Conservation (phyloP, 2,329 filamentous ascomycete species). For the Phoma sp. region DNA sequence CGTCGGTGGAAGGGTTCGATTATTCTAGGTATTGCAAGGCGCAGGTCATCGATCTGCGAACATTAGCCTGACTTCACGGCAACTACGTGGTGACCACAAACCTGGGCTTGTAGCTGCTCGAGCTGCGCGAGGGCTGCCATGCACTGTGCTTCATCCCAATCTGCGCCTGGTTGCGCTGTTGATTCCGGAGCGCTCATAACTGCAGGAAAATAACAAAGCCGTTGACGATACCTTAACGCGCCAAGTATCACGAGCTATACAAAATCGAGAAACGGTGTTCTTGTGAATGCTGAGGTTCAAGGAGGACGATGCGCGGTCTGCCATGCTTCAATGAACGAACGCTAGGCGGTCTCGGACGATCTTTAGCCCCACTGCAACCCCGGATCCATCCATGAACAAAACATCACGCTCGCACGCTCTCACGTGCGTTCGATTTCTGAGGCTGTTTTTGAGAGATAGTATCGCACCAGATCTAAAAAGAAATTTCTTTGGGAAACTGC, state of each 20-base stretch:
- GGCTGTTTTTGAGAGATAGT: too few relatives aligned
- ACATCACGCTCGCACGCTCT: slow-evolving; percentile 19
- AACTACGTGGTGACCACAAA: slow-evolving; percentile 18
- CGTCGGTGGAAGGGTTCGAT: slow-evolving; percentile 49
- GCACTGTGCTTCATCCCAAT: slow-evolving; percentile 51
- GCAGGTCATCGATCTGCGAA: slow-evolving; percentile 52
- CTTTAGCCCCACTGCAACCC: slow-evolving; percentile 12
- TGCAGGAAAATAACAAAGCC: background rate
- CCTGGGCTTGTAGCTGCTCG: slow-evolving; percentile 54
- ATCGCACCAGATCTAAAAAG: too few relatives aligned
- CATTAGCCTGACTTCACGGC: slow-evolving; percentile 10
- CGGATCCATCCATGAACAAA: background rate
- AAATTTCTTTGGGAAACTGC: too few relatives aligned
- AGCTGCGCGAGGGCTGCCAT: slow-evolving; percentile 54
- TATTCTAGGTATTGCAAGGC: slow-evolving; percentile 53
- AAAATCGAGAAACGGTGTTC: background rate
- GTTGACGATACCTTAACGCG: too few relatives aligned
- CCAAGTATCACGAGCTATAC: background rate
- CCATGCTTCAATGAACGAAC: slow-evolving; percentile 11
- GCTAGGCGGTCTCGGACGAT: slow-evolving; percentile 18
- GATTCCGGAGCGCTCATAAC: slow-evolving; percentile 26
- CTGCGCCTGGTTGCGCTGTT: slow-evolving; percentile 25
- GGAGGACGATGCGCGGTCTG: background rate
- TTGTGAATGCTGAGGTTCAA: slow-evolving; percentile 16
- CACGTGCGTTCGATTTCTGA: too few relatives aligned